phyloP scores from a whole-genome alignment of 169 alveolate species.

The Plasmodium malariae region DNA sequence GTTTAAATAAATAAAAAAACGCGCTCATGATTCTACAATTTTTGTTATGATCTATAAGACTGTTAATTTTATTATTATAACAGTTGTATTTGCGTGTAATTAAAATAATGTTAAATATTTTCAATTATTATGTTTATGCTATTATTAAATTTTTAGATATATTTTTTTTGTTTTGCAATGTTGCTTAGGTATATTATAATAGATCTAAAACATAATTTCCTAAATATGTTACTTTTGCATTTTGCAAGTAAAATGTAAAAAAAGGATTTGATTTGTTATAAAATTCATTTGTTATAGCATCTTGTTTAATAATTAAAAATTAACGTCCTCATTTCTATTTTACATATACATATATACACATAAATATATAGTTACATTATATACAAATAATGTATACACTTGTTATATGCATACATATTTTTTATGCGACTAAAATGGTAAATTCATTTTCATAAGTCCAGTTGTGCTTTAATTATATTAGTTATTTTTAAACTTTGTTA shows the following conservation, averaged over 20 bases:
- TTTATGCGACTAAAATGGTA: neutral
- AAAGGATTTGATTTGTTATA: neutral
- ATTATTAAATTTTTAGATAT: too few species aligned
- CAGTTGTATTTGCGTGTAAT: neutral
- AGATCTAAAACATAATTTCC: neutral
- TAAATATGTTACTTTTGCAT: neutral
- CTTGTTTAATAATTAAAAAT: too few species aligned
- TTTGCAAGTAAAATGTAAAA: neutral
- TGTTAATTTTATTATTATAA: too few species aligned
- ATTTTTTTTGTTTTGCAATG: neutral
- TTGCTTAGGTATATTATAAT: neutral
- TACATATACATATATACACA: neutral
- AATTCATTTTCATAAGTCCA: neutral
- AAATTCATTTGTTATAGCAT: neutral
- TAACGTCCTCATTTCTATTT: neutral
- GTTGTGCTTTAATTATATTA: neutral
- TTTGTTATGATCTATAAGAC: too few species aligned
- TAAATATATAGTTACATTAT: neutral
- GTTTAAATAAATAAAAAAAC: neutral
- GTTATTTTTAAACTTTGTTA: neutral
- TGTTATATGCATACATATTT: neutral
- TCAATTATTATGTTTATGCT: too few species aligned
- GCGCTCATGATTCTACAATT: neutral
- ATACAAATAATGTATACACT: neutral
- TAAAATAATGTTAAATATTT: neutral